phyloP scores from a whole-genome alignment of 495 filamentous ascomycete genomes.

The Annulohypoxylon stygium region DNA sequence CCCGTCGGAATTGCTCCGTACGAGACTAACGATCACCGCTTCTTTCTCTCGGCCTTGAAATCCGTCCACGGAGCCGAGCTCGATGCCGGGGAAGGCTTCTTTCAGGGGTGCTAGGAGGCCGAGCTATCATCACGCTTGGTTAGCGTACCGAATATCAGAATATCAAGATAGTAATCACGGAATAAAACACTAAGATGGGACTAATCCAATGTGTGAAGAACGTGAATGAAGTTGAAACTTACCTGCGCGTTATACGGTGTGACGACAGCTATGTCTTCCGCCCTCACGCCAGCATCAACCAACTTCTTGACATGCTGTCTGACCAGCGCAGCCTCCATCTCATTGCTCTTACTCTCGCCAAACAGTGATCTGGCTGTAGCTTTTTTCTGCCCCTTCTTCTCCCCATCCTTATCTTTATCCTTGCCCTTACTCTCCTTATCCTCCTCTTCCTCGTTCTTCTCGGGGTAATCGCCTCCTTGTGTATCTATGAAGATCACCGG shows the following conservation, averaged over 20 bases:
- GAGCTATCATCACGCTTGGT: conserved; percentile 60
- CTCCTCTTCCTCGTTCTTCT: conserved; percentile 52
- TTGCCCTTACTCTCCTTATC: conserved; percentile 31
- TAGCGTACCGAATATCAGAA: conserved; percentile 6
- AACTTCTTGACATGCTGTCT: conserved; percentile 78
- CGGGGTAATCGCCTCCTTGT: conserved; percentile 90
- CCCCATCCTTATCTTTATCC: conserved; percentile 46
- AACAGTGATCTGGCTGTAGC: conserved; percentile 62
- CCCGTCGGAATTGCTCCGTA: conserved; percentile 85
- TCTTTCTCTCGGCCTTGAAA: conserved; percentile 99
- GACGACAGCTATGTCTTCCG: conserved; percentile 90
- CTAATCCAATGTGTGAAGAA: too few species aligned
- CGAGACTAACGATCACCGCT: conserved; percentile 89
- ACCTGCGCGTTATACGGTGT: conserved; percentile 97
- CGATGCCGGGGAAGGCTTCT: conserved; percentile 83
- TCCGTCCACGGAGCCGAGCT: conserved; percentile 94
- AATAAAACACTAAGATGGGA: conserved; percentile 1
- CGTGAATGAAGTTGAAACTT: conserved; percentile 28
- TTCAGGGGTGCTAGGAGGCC: conserved; percentile 82
- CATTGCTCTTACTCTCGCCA: conserved; percentile 93
- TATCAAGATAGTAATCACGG: conserved; percentile 15
- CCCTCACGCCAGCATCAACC: conserved; percentile 79
- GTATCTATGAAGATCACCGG: conserved; percentile 96
- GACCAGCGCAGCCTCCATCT: conserved; percentile 88
- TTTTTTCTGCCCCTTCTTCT: conserved; percentile 55